Conservation (phyloP, 306 rosid genomes). For the Acmispon strigosus region DNA sequence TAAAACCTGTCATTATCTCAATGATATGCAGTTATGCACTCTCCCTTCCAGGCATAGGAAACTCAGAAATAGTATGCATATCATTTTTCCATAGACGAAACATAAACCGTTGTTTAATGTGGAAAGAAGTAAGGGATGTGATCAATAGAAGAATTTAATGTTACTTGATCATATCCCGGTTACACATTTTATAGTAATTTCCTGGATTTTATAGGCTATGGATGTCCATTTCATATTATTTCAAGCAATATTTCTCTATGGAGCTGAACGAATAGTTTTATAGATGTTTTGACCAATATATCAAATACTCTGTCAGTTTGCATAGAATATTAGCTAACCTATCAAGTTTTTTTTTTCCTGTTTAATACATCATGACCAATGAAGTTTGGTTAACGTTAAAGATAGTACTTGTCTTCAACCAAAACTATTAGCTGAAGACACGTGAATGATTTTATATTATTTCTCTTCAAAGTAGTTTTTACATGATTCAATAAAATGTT, state of each 20-base stretch:
- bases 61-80: not conserved
- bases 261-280: not conserved
- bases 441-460: not conserved
- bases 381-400: not conserved
- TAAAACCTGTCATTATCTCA: not conserved
- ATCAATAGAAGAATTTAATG: not conserved
- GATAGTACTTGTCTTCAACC: not conserved
- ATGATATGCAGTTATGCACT: not conserved
- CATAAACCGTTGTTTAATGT: not conserved
- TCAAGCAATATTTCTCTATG: not conserved
- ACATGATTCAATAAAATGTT: not conserved
- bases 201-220: not conserved
- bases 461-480: not conserved
- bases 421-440: not conserved
- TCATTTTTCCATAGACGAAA: not conserved
- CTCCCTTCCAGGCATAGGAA: slow-evolving; percentile 1
- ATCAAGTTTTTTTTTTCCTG: not conserved
- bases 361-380: not conserved
- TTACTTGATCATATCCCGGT: not conserved
- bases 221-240: not conserved
- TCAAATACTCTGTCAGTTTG: not conserved
- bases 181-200: slow-evolving; percentile 1
- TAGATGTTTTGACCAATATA: not conserved
- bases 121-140: not conserved
- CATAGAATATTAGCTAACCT: not conserved